Evolutionary conservation across 495 filamentous ascomycete species (phyloP), one percentile per base, ranked within the genome.

Genomic region (Penicillium flavigenum): DNA sequence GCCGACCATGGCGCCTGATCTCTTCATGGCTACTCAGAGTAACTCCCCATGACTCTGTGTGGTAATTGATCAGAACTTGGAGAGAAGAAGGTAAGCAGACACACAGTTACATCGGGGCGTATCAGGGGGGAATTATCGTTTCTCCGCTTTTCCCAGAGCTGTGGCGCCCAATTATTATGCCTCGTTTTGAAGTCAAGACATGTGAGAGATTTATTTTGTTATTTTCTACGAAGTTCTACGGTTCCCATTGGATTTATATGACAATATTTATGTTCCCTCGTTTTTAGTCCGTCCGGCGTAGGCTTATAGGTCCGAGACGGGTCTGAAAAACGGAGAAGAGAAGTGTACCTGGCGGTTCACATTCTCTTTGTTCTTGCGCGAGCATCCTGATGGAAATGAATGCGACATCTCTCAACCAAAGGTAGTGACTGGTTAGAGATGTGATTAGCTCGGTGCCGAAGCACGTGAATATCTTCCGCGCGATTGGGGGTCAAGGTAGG

Each of bases 271-370:
- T 80, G 75, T 80, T 69, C 76, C 75, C 76, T 49, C 77, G 69
- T 77, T 78, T 73, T 78, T 80, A 80, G 78, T 80, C 78, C 78
- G 75, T 63, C 69, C 70, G 73, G 72, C 70, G 71, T 75, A 76
- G 74, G 65, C 78, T 80, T 67, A 72, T 52, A 73, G 63, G 61
- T 56, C 49, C 67, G 76, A 66, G 66, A 65, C 67, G 75, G 75
- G 70, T 79, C 76, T 69, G 76, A 76, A 64, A 80, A 79, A 79
- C 72, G 75, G 67, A 75, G 70, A 68, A 59, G 48, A 54, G 64
- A 75, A 75, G 75, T 71, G 75, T 77, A 67, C 67, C 69, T 56
- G 56, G 31, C 26, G 58, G 73, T 65, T 73, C 75, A 76, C 74
- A 69, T 74, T 75, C 67, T 32, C 49, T 45, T 46, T 69, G 65